Percentiles rank a stretch among this genome's conserved stretches.
Evolutionary conservation across 805 yeast species (phyloP).

Genomic region (Tanozyma kutaoensis): DNA sequence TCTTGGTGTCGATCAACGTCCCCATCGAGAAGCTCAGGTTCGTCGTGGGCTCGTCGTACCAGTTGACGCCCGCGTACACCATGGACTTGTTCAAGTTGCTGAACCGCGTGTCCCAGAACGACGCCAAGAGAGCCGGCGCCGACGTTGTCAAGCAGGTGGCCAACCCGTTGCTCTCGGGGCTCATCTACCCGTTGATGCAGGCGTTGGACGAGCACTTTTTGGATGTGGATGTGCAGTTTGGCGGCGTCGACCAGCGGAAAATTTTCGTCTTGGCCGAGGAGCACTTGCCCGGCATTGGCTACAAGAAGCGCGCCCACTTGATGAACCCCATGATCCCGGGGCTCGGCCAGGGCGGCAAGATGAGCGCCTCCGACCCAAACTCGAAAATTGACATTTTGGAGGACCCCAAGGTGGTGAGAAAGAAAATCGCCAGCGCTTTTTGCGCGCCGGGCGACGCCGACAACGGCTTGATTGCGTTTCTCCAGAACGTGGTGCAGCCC

Average conservation of each 20-base stretch:
- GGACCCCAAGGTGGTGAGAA: constrained; percentile 75
- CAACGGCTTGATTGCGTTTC: constrained; percentile 80
- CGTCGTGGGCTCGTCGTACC: constrained; percentile 85
- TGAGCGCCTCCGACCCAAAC: constrained; percentile 98
- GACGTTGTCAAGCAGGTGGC: constrained; percentile 97
- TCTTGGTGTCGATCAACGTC: constrained; percentile 74
- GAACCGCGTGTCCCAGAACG: constrained; percentile 82
- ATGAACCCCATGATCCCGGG: constrained; percentile 99
- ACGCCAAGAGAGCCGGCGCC: constrained; percentile 98
- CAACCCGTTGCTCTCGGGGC: constrained; percentile 84
- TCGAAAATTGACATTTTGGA: constrained; percentile 91
- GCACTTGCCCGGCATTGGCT: constrained; percentile 72
- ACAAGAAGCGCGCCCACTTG: constrained; percentile 94
- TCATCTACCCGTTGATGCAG: constrained; percentile 97
- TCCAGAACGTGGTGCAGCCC: constrained; percentile 77
- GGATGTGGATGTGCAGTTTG: constrained; percentile 87
- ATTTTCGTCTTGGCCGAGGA: constrained; percentile 96
- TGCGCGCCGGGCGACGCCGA: constrained; percentile 90
- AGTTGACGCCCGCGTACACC: constrained; percentile 62
- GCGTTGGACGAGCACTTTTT: constrained; percentile 91
- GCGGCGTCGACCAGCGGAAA: constrained; percentile 98
- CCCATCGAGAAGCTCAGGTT: constrained; percentile 83
- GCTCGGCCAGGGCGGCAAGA: constrained; percentile 90
- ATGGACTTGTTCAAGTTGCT: constrained; percentile 81
- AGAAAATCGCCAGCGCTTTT: constrained; percentile 85